Base-by-base conservation (phyloP, 371 early-diverging fungal species). In the Dichotomocladium elegans region DNA sequence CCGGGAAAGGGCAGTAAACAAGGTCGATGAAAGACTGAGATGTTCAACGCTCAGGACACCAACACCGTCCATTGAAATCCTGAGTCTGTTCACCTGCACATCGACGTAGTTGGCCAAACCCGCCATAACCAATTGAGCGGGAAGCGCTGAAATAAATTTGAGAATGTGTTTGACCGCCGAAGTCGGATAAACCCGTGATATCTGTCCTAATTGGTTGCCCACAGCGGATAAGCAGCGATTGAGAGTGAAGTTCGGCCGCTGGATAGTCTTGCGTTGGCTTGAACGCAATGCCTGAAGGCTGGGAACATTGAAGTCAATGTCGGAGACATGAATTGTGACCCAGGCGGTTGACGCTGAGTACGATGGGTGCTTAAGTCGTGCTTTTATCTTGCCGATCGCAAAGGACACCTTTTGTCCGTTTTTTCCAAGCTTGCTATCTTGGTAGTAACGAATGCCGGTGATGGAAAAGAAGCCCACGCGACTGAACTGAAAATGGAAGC, bases 21-120 rank as follows among this genome's bases (percentile, higher is more conserved):
- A 46, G 3, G 68, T 55, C n/a, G 74, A 74, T 6, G 59, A 61
- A 14, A 77, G 53, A 33, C 41, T 58, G 52, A 66, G 41, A 12
- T 63, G 22, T 10, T 70, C 54, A 17, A 77, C 40, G 21, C 41
- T 49, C 10, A 70, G 26, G 5, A 41, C 21, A 0, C 58, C 58
- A 1, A 51, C 48, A n/a, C 61, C 26, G 27, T 65, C 66, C 12
- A 68, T 42, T 8, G 52, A 37, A 0, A 74, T 26, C 0, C 25
- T 27, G 11, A 72, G 28, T 26, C 55, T 40, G 14, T 69, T 56
- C 15, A 74, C 29, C 30, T 64, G 64, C 1, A 77, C 49, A 50
- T 71, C 74, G 6, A 72, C 74, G 53, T 77, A 74, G 30, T 77
- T 74, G 15, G 78, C 74, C 31, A 77, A 48, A n/a, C 78, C 74